Evolutionary conservation across 1,284 basidiomycete species (phyloP), one percentile per base, ranked within the genome.

Genomic region (Tilletia walkeri): DNA sequence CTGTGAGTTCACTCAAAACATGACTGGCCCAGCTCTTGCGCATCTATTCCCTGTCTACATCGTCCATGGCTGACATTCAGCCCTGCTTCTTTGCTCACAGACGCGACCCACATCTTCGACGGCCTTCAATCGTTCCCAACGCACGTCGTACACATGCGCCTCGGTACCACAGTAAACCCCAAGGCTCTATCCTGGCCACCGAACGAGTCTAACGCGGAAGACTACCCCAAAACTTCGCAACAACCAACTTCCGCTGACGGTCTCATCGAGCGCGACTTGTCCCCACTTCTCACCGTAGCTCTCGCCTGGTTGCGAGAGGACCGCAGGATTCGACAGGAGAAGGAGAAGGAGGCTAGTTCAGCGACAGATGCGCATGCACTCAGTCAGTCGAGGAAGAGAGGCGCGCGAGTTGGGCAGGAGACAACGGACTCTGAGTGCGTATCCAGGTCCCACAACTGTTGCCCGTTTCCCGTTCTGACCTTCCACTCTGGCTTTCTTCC

Each of bases 1-100:
- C 67, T 99, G 93, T 90, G 81, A 77, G 90, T 86, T 30, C 48
- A 16, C 16, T 65, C 67, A n/a, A 1, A 24, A 20, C 1, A 63
- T 39, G 39, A 14, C 53, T 49, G 16, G 16, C 30, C 50, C 53
- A 53, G n/a, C 45, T 5, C 2, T 3, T n/a, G n/a, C n/a, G n/a
- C 10, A 61, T 30, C 2, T 48, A 74, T 70, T 76, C 50, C 81
- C 81, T 1, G 82, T 81, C 7, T 81, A 83, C 73, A 83, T 82
- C 71, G 45, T 4, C n/a, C 7, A 16, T 67, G 16, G 7, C 54
- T 59, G 34, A 63, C 38, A 56, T 45, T 30, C 50, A 24, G 16
- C 30, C 39, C 53, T 61, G n/a, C 18, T 20, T 7, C 3, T 30
- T 30, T 30, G 24, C 24, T 30, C 24, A 30, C 56, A 75, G 74